phyloP scores from a whole-genome alignment of 2,329 filamentous ascomycete genomes.

The Fusarium succisae region DNA sequence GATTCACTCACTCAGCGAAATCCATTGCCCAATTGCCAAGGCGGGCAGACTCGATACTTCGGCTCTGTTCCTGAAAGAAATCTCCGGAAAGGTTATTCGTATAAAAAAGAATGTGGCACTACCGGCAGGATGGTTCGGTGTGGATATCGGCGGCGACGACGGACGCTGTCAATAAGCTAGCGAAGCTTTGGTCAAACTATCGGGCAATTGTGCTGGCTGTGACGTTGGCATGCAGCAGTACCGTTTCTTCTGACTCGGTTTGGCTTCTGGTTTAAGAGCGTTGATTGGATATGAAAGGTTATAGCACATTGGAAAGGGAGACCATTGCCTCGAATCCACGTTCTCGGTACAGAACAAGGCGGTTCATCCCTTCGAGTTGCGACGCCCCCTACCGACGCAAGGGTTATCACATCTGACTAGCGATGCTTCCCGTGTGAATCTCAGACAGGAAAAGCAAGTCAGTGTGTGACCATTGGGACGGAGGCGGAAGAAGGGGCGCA shows the following conservation, averaged over 20 bases:
- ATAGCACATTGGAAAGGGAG: neutral
- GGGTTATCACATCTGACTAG: constrained; percentile 27
- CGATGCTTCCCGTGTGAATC: constrained; percentile 36
- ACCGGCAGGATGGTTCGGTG: constrained; percentile 38
- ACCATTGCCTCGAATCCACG: constrained; percentile 11
- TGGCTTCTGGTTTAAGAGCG: neutral
- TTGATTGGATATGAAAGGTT: constrained; percentile 16
- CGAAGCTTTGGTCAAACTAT: constrained; percentile 27
- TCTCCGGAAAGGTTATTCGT: constrained; percentile 35
- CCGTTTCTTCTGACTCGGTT: constrained; percentile 16
- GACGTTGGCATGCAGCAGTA: constrained; percentile 18
- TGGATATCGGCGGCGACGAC: constrained; percentile 27
- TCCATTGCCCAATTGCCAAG: constrained; percentile 9
- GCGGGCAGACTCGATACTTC: constrained; percentile 15
- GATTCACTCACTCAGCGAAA: neutral
- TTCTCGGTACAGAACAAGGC: constrained; percentile 3
- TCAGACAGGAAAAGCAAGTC: constrained; percentile 30
- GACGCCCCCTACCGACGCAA: constrained; percentile 18
- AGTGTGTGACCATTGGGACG: neutral
- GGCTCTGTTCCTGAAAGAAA: constrained; percentile 28
- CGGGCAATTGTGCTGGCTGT: constrained; percentile 15
- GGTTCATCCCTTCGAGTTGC: constrained; percentile 6
- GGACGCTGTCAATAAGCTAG: constrained; percentile 23
- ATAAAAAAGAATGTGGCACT: constrained; percentile 24
- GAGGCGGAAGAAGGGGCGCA: neutral